Percentiles rank a stretch among this genome's conserved stretches.
Evolutionary conservation across 306 rosid genomes (phyloP).

Genomic region (Lithocarpus polystachyus): DNA sequence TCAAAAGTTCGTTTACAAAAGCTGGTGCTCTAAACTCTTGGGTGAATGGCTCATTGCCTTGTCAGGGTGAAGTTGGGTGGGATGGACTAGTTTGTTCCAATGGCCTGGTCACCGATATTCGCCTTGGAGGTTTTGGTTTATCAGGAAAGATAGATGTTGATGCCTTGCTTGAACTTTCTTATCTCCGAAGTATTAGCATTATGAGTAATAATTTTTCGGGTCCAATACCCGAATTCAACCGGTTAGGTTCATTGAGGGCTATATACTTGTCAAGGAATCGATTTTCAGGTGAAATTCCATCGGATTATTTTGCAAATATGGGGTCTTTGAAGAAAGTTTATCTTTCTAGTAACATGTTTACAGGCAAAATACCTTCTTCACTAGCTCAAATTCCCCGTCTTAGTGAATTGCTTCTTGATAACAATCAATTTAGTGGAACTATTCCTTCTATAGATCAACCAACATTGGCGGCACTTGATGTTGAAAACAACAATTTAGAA

Average conservation of each 20-base stretch:
- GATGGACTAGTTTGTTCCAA: constrained; percentile 44
- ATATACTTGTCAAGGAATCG: constrained; percentile 56
- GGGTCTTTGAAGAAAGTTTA: constrained; percentile 62
- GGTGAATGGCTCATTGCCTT: constrained; percentile 42
- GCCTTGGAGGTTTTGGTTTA: constrained; percentile 45
- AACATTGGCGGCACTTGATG: constrained; percentile 27
- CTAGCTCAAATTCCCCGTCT: constrained; percentile 38
- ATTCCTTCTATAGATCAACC: constrained; percentile 39
- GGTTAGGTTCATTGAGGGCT: constrained; percentile 46
- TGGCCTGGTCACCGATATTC: constrained; percentile 52
- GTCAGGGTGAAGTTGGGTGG: constrained; percentile 38
- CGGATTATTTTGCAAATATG: constrained; percentile 49
- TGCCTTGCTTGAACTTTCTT: constrained; percentile 40
- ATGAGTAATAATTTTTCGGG: constrained; percentile 57
- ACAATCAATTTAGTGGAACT: constrained; percentile 58
- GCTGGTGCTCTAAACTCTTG: constrained; percentile 37
- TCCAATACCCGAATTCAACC: constrained; percentile 57
- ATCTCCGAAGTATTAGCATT: constrained; percentile 51
- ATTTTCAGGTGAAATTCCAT: constrained; percentile 65
- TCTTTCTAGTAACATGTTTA: constrained; percentile 55
- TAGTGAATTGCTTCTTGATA: constrained; percentile 54
- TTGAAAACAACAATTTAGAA: constrained; percentile 67
- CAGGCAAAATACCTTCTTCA: constrained; percentile 55
- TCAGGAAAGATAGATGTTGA: constrained; percentile 40
- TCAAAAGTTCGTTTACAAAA: constrained; percentile 48